phyloP scores from a whole-genome alignment of 306 rosid species.

The Malus sylvestris region DNA sequence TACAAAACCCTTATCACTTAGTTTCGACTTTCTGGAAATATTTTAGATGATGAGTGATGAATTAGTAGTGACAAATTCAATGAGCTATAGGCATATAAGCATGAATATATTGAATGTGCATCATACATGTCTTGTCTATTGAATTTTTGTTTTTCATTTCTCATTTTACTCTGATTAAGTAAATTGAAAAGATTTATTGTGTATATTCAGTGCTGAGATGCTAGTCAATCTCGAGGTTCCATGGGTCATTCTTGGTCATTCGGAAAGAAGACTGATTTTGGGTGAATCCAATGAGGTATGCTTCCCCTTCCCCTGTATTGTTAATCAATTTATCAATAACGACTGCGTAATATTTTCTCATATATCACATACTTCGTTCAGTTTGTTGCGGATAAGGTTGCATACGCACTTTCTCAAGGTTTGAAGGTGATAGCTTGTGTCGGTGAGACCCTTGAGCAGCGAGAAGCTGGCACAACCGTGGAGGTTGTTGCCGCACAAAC shows the following conservation, averaged over 20 bases:
- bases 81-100: neutral
- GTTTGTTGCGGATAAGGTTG: conserved; percentile 80
- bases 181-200: neutral
- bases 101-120: neutral
- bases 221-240: conserved; percentile 68
- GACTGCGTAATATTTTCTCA: neutral
- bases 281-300: conserved; percentile 69
- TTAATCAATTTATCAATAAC: neutral
- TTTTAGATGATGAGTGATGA: too few relatives aligned
- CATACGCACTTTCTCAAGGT: conserved; percentile 70
- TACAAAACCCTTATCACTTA: too few relatives aligned
- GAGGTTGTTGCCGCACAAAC: conserved; percentile 77
- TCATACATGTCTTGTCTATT: neutral
- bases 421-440: conserved; percentile 86
- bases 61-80: neutral
- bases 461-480: conserved; percentile 60
- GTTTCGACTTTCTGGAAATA: too few relatives aligned
- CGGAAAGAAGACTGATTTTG: conserved; percentile 64
- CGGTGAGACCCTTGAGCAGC: conserved; percentile 87
- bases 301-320: neutral
- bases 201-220: conserved; percentile 59
- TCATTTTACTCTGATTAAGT: too few relatives aligned
- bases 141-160: neutral
- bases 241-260: conserved; percentile 80
- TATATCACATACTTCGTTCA: conserved; percentile 15